Conservation (phyloP, 495 filamentous ascomycete species). For the Daldinia decipiens region DNA sequence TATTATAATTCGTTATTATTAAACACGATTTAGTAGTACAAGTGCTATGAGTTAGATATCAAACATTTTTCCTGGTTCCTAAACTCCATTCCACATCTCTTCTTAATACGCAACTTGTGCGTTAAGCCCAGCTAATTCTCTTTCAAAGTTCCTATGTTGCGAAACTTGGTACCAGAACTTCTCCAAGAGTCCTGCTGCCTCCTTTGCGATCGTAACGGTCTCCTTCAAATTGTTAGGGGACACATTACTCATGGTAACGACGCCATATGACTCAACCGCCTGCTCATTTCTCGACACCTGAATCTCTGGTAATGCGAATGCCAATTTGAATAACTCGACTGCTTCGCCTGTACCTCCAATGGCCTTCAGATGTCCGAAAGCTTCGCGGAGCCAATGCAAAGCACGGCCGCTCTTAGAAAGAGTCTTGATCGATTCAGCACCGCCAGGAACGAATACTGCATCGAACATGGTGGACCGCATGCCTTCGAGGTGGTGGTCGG, state of each 20-base stretch:
- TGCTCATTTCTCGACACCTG: conserved; percentile 58
- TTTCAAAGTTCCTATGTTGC: conserved; percentile 73
- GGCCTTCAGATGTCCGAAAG: conserved; percentile 82
- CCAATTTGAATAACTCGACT: conserved; percentile 69
- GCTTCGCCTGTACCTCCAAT: conserved; percentile 79
- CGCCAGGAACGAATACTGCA: conserved; percentile 81
- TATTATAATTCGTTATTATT: neutral
- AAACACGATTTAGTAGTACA: neutral
- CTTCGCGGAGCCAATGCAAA: conserved; percentile 84
- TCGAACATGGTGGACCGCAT: conserved; percentile 90
- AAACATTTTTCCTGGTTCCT: neutral
- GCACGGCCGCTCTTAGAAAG: conserved; percentile 79
- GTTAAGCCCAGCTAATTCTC: conserved; percentile 76
- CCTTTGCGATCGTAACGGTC: conserved; percentile 66
- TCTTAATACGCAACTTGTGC: conserved; percentile 46
- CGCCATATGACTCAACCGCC: conserved; percentile 73
- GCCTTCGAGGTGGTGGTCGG: conserved; percentile 85
- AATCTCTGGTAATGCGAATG: conserved; percentile 66
- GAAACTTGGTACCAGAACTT: conserved; percentile 72
- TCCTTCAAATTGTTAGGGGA: conserved; percentile 65
- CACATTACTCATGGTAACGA: conserved; percentile 67
- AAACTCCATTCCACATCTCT: neutral
- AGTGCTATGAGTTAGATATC: neutral
- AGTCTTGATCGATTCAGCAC: conserved; percentile 65
- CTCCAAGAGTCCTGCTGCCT: conserved; percentile 70